A percentile compares a stretch with the other conserved stretches of the same genome.
phyloP scores from a whole-genome alignment of 139 green algal species.

The Coccomyxa sp. region DNA sequence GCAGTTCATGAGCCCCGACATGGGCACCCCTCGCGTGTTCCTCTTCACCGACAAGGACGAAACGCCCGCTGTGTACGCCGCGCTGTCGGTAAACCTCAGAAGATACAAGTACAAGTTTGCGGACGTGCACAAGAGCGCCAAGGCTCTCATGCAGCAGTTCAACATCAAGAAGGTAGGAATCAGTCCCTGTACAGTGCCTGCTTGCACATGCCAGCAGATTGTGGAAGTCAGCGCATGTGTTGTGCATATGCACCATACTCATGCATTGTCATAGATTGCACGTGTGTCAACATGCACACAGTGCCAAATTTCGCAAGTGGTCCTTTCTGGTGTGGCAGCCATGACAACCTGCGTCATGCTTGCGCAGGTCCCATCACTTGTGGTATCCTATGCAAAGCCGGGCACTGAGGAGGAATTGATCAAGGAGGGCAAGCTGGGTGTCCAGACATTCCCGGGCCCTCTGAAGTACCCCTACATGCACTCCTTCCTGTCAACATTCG shows the following conservation, averaged over 20 bases:
- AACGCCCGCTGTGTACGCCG: not conserved
- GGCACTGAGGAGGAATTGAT: not conserved
- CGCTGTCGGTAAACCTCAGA: slow-evolving; percentile 10
- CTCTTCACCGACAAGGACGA: slow-evolving; percentile 16
- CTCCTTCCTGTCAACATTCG: not conserved
- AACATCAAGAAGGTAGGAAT: slow-evolving; percentile 11
- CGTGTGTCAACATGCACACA: not conserved
- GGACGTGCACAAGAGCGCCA: slow-evolving; percentile 7
- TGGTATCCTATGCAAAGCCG: not conserved
- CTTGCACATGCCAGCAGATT: not conserved
- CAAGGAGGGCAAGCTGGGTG: not conserved
- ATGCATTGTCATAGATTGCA: not conserved
- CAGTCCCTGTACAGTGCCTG: not conserved
- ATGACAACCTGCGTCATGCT: not conserved
- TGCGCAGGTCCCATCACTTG: slow-evolving; percentile 7
- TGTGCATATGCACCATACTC: not conserved
- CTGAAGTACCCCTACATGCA: slow-evolving; percentile 10
- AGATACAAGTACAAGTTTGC: slow-evolving; percentile 7
- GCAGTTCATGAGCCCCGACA: slow-evolving; percentile 5
- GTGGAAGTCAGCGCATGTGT: not conserved
- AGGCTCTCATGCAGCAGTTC: not conserved
- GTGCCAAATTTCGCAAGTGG: too few species aligned
- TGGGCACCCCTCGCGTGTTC: not conserved
- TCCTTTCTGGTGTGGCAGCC: too few species aligned
- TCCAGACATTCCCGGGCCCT: slow-evolving; percentile 6